These are phyloP conservation scores for Ceratocystiopsis brevicomis DNA, from an alignment of 2,329 filamentous ascomycete genomes.

Conservation along the genomic window DNA sequence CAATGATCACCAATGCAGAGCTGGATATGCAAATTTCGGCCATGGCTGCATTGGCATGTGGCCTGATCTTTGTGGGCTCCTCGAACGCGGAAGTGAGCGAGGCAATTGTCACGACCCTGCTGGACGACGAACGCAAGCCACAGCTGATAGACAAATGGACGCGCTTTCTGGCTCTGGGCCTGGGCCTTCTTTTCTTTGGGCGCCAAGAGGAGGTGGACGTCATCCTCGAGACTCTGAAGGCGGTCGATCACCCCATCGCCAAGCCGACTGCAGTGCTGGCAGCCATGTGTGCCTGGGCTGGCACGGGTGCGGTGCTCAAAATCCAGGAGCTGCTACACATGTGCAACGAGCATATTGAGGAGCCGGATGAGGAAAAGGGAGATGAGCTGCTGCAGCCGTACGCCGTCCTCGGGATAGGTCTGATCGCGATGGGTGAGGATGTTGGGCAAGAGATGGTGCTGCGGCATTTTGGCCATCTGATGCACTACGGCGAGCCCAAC, in stretches of 20 bases:
- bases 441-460: conserved; percentile 98
- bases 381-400: conserved; percentile 93
- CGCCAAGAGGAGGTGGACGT: conserved; percentile 98
- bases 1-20: conserved; percentile 67
- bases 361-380: conserved; percentile 83
- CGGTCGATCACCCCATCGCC: conserved; percentile 89
- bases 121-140: conserved; percentile 80
- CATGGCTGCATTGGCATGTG: conserved; percentile 82
- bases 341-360: conserved; percentile 93
- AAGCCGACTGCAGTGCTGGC: conserved; percentile 88
- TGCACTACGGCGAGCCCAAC: conserved; percentile 97
- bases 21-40: conserved; percentile 90
- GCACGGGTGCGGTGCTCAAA: conserved; percentile 91
- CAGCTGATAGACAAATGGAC: conserved; percentile 98
- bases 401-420: conserved; percentile 78
- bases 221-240: conserved; percentile 89
- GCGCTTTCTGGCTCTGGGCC: conserved; percentile 81
- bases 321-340: conserved; percentile 93
- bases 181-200: conserved; percentile 88
- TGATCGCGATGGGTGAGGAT: conserved; percentile 96
- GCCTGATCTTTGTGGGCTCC: conserved; percentile 82
- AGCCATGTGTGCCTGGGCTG: conserved; percentile 95
- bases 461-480: conserved; percentile 89
- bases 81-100: conserved; percentile 81
- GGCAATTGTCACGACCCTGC: conserved; percentile 75